Conservation (phyloP, 352 stramenopile genomes). For the Phytophthora pinifolia region DNA sequence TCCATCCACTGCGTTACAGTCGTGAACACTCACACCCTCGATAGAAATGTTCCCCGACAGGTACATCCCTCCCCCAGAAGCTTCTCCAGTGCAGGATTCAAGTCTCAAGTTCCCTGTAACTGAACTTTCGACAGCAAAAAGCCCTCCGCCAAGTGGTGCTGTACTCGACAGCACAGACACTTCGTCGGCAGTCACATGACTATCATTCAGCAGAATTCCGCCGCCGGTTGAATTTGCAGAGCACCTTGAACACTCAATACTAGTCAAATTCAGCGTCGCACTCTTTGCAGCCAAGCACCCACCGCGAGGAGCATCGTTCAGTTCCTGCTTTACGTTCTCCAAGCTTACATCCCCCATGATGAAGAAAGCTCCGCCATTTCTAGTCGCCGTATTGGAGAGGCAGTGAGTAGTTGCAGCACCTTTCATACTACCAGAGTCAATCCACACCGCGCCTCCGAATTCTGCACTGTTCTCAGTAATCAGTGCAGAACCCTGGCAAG, state of each 20-base stretch:
- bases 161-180: not conserved
- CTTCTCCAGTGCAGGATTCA: conserved; percentile 9
- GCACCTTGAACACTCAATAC: conserved; percentile 8
- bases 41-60: conserved; percentile 11
- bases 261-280: conserved; percentile 11
- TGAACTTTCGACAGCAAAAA: conserved; percentile 13
- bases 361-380: conserved; percentile 17
- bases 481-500: conserved; percentile 10
- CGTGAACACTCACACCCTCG: conserved; percentile 2
- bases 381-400: conserved; percentile 13
- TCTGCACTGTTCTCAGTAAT: conserved; percentile 17
- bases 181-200: conserved; percentile 9
- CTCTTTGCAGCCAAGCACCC: conserved; percentile 20
- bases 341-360: conserved; percentile 7
- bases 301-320: conserved; percentile 12
- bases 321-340: conserved; percentile 14
- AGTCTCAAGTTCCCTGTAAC: conserved; percentile 22
- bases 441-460: conserved; percentile 21
- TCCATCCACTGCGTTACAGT: conserved; percentile 25
- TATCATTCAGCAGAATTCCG: conserved; percentile 27
- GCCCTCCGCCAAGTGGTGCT: conserved; percentile 21
- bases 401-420: conserved; percentile 12
- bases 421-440: conserved; percentile 16
- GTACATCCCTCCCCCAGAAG: conserved; percentile 28
- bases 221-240: conserved; percentile 18